These are phyloP conservation scores for Croton laevigatus DNA, from an alignment of 441 rosid species.

Conservation along the genomic window DNA sequence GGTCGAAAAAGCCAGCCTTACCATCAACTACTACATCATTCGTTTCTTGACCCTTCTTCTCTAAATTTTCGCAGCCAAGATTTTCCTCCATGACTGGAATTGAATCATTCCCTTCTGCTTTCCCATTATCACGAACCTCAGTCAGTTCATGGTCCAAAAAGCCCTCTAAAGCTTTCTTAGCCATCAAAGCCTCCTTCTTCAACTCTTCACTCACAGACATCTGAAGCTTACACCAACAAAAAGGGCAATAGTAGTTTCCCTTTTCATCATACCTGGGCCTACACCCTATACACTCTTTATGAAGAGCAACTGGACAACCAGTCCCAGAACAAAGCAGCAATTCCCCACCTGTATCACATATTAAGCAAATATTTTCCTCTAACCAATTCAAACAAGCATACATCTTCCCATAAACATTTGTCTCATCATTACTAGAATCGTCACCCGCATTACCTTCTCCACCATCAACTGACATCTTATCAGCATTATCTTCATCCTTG, in stretches of 20 bases:
- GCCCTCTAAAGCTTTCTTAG: neutral
- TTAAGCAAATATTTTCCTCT: conserved; percentile 1
- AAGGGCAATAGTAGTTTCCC: conserved; percentile 16
- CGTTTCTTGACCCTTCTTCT: neutral
- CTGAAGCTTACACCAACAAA: conserved; percentile 10
- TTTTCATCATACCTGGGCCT: neutral
- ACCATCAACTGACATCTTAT: neutral
- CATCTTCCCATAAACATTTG: neutral
- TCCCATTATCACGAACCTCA: neutral
- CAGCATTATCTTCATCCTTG: neutral
- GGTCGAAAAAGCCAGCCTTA: too few relatives aligned
- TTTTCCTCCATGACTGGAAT: neutral
- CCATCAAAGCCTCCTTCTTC: neutral
- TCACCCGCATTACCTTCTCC: neutral
- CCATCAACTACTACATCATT: neutral
- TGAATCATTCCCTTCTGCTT: neutral
- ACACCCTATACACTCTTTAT: neutral
- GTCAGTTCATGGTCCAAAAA: neutral
- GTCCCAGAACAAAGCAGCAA: conserved; percentile 6
- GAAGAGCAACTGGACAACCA: conserved; percentile 13
- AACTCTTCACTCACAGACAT: neutral
- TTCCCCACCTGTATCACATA: neutral
- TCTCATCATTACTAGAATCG: neutral
- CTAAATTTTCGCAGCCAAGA: neutral
- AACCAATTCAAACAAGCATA: neutral